Conservation (phyloP, 495 filamentous ascomycete species). For the Hypoxylon rickii region DNA sequence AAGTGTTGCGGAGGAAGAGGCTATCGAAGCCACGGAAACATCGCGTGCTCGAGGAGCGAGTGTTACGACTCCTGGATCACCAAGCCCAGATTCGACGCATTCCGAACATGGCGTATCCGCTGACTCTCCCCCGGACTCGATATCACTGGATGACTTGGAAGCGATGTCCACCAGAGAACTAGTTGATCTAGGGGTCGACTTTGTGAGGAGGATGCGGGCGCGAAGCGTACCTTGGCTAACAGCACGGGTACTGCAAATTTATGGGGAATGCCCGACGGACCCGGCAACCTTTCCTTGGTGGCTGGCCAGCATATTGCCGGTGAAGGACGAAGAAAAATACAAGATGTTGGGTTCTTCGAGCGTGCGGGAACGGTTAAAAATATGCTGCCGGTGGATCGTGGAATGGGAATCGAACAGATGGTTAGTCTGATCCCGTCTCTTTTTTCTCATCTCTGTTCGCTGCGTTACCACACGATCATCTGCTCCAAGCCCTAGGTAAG, state of each 20-base stretch:
- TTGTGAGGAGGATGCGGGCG: constrained; percentile 67
- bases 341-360: constrained; percentile 68
- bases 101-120: background rate
- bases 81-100: background rate
- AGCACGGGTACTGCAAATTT: constrained; percentile 68
- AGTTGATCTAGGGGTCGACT: constrained; percentile 64
- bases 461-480: no score
- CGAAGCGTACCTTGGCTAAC: constrained; percentile 75
- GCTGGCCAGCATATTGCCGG: constrained; percentile 82
- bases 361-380: constrained; percentile 79
- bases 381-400: constrained; percentile 74
- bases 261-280: constrained; percentile 76
- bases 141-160: constrained; percentile 52
- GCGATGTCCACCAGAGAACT: constrained; percentile 71
- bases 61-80: constrained; percentile 16
- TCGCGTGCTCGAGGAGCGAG: constrained; percentile 22
- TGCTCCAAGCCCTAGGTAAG: no score
- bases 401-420: constrained; percentile 72
- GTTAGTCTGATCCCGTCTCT: constrained; percentile 55
- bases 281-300: constrained; percentile 84
- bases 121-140: constrained; percentile 13
- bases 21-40: constrained; percentile 67
- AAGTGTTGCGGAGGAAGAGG: constrained; percentile 78
- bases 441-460: constrained; percentile 1
- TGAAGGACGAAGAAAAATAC: constrained; percentile 80